A percentile compares a stretch with the other conserved stretches of the same genome.
These are phyloP conservation scores for Panellus pusillus DNA, from an alignment of 768 basidiomycete species.

Conservation along the genomic window DNA sequence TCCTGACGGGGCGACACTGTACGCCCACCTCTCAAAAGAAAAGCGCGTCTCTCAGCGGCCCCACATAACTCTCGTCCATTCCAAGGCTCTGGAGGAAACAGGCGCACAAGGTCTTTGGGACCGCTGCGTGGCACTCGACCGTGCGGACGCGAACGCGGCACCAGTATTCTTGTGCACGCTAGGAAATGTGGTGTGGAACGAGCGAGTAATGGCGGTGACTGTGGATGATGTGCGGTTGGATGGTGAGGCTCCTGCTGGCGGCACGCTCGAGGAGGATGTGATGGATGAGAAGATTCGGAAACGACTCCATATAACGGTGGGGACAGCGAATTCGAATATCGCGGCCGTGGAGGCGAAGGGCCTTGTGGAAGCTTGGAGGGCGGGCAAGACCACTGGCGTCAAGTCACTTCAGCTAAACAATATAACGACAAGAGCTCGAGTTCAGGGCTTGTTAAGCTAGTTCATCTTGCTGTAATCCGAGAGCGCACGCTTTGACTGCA, in stretches of 20 bases:
- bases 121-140: slow-evolving; percentile 46
- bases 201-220: slow-evolving; percentile 75
- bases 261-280: slow-evolving; percentile 49
- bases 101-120: slow-evolving; percentile 41
- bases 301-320: slow-evolving; percentile 85
- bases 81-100: slow-evolving; percentile 36
- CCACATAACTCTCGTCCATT: slow-evolving; percentile 86
- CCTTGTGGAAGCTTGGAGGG: slow-evolving; percentile 59
- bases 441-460: slow-evolving; percentile 5
- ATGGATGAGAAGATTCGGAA: slow-evolving; percentile 38
- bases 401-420: slow-evolving; percentile 30
- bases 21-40: slow-evolving; percentile 43
- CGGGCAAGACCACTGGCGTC: slow-evolving; percentile 30
- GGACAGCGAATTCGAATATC: slow-evolving; percentile 55
- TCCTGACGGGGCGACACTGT: slow-evolving; percentile 43
- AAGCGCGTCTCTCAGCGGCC: slow-evolving; percentile 60
- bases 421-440: neutral
- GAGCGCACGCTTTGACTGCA: too few species aligned
- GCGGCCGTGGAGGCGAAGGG: slow-evolving; percentile 67
- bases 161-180: slow-evolving; percentile 63
- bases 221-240: slow-evolving; percentile 56
- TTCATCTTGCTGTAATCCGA: neutral
- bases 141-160: slow-evolving; percentile 17
- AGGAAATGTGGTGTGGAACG: slow-evolving; percentile 69
- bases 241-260: slow-evolving; percentile 33